Evolutionary conservation across 2,329 filamentous ascomycete genomes (phyloP).

Genomic region (Exserohilum turcica): DNA sequence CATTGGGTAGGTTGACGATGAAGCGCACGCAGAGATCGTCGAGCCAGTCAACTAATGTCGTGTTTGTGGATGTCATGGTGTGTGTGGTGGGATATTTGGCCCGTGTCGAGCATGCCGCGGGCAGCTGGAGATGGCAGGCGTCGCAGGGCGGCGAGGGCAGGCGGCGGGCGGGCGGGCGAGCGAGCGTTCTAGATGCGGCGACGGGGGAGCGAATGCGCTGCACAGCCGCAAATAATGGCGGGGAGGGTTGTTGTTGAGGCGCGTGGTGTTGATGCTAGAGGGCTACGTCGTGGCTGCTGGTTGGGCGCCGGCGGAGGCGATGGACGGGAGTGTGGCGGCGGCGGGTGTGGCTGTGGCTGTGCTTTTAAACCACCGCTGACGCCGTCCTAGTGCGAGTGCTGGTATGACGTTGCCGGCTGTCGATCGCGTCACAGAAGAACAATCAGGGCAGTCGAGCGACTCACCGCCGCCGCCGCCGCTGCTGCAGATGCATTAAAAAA

Average conservation of each 20-base stretch:
- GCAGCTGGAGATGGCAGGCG: slow-evolving; percentile 16
- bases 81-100: slow-evolving; percentile 46
- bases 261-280: slow-evolving; percentile 10
- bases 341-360: slow-evolving; percentile 25
- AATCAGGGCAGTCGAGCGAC: slow-evolving; percentile 37
- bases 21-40: slow-evolving; percentile 98
- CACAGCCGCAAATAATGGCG: slow-evolving; percentile 39
- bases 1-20: slow-evolving; percentile 92
- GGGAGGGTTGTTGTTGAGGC: slow-evolving; percentile 14
- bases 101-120: slow-evolving; percentile 64
- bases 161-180: slow-evolving; percentile 7
- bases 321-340: slow-evolving; percentile 3
- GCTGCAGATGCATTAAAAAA: slow-evolving; percentile 32
- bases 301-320: slow-evolving; percentile 13
- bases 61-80: slow-evolving; percentile 73
- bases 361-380: slow-evolving; percentile 6
- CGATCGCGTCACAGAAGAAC: slow-evolving; percentile 22
- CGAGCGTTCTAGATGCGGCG: slow-evolving; percentile 19
- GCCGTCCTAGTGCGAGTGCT: not conserved
- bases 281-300: slow-evolving; percentile 9
- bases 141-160: not conserved
- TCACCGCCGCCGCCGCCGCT: slow-evolving; percentile 34
- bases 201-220: slow-evolving; percentile 6
- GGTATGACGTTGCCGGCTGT: slow-evolving; percentile 27
- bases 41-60: slow-evolving; percentile 93